phyloP scores from a whole-genome alignment of 73 alveolate species.

The Blepharisma stoltei region DNA sequence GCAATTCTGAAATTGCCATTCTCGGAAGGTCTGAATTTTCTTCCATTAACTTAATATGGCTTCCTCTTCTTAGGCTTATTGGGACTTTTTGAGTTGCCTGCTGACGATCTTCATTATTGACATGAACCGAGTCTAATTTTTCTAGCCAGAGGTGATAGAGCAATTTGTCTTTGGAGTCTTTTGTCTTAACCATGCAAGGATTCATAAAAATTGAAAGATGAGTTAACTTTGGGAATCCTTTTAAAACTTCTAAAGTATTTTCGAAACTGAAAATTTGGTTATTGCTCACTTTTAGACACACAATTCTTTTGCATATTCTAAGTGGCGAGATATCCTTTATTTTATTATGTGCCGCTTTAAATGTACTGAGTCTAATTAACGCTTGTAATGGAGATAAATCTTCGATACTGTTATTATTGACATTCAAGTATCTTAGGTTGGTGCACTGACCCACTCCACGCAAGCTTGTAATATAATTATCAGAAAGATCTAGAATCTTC shows the following conservation, averaged over 20 bases:
- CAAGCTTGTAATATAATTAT: not conserved
- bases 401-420: not conserved
- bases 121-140: not conserved
- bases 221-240: not conserved
- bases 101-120: not conserved
- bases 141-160: not conserved
- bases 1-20: too few species aligned
- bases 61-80: too few species aligned
- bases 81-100: too few species aligned
- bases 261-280: conserved; percentile 1
- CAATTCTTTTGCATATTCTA: not conserved
- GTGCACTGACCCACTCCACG: conserved; percentile 10
- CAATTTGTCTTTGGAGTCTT: not conserved
- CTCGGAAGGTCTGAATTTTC: too few species aligned
- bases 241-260: not conserved
- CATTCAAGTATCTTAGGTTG: not conserved
- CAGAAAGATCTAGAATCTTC: not conserved
- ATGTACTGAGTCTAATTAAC: not conserved
- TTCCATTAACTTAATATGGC: too few species aligned
- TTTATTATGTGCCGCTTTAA: not conserved
- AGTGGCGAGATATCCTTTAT: conserved; percentile 8
- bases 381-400: not conserved
- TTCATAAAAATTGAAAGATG: not conserved
- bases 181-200: not conserved
- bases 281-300: not conserved